A percentile compares a stretch with the other conserved stretches of the same genome.
Evolutionary conservation across 2,329 filamentous ascomycete species (phyloP).

Genomic region (Colletotrichum aenigma): DNA sequence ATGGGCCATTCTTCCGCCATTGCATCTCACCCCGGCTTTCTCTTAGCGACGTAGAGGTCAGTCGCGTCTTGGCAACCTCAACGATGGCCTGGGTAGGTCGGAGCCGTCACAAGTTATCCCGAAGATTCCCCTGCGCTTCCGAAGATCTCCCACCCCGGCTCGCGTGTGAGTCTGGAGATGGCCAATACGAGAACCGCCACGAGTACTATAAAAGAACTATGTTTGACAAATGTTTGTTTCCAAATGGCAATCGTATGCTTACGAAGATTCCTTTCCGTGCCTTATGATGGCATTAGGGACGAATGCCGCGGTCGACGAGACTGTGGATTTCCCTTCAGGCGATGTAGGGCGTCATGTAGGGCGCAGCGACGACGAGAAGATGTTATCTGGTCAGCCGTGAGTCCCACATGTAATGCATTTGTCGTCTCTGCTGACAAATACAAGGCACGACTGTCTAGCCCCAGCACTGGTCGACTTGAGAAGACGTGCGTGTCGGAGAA

Average conservation of each 20-base stretch:
- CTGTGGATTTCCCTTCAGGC: rapidly evolving
- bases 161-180: neutral
- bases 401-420: neutral
- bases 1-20: neutral
- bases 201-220: neutral
- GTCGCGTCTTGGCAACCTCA: neutral
- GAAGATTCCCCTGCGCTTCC: neutral
- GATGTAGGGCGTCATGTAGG: neutral
- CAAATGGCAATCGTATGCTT: no score
- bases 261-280: neutral
- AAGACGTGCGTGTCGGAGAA: neutral
- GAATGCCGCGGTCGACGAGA: neutral
- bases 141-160: rapidly evolving
- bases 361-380: neutral
- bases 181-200: rapidly evolving
- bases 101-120: neutral
- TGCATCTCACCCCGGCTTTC: neutral
- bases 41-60: rapidly evolving
- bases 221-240: no score
- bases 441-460: neutral
- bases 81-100: neutral
- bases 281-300: neutral
- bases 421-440: neutral
- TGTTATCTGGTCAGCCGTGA: neutral
- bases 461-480: neutral